phyloP scores from a whole-genome alignment of 2,329 filamentous ascomycete species.

The Cadophora gregata region DNA sequence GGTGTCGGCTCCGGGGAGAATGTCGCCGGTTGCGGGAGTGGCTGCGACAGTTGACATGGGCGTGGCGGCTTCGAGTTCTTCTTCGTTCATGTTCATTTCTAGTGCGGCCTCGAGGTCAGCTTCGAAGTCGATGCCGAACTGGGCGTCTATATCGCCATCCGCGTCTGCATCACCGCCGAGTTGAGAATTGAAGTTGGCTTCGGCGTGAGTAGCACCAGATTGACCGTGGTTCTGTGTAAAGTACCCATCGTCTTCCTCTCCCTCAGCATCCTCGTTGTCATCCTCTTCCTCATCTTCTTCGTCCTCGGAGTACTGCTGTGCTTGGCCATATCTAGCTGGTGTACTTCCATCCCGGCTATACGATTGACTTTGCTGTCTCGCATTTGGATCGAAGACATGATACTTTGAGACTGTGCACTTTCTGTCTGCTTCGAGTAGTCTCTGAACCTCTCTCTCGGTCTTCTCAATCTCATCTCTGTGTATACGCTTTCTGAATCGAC shows the following conservation, averaged over 20 bases:
- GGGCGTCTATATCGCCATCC: conserved; percentile 40
- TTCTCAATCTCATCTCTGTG: conserved; percentile 62
- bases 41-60: conserved; percentile 42
- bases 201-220: conserved; percentile 42
- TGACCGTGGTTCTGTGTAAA: conserved; percentile 37
- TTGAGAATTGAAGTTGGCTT: conserved; percentile 46
- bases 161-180: conserved; percentile 46
- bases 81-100: conserved; percentile 8
- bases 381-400: conserved; percentile 48
- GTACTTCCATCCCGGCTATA: conserved; percentile 38
- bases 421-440: conserved; percentile 55
- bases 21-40: conserved; percentile 37
- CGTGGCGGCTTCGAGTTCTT: conserved; percentile 29
- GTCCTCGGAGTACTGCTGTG: conserved; percentile 47
- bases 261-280: conserved; percentile 48
- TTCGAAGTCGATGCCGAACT: conserved; percentile 23
- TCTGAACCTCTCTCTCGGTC: conserved; percentile 61
- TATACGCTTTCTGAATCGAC: conserved; percentile 62
- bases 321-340: conserved; percentile 44
- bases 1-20: conserved; percentile 12
- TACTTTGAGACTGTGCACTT: conserved; percentile 49
- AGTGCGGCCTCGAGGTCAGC: conserved; percentile 17
- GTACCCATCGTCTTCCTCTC: conserved; percentile 48
- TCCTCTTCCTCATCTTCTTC: conserved; percentile 49
- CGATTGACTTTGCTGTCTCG: conserved; percentile 36